phyloP scores from a whole-genome alignment of 208 protist species.

The Naegleria gruberi region DNA sequence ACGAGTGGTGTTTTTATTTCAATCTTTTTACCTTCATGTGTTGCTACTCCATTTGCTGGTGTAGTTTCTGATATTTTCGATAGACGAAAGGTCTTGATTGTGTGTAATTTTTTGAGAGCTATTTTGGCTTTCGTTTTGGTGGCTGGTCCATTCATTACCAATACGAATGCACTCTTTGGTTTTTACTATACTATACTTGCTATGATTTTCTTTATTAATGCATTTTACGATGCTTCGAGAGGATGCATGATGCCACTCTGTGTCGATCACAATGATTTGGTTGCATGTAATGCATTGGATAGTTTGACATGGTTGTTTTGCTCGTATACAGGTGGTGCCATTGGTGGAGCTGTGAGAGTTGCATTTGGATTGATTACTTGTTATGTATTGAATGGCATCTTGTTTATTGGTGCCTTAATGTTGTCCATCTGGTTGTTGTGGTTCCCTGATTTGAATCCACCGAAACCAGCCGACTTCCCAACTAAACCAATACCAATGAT shows the following conservation, averaged over 20 bases:
- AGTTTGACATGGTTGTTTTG: background rate
- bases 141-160: background rate
- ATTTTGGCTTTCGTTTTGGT: background rate
- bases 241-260: background rate
- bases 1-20: background rate
- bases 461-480: no score
- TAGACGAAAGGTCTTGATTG: background rate
- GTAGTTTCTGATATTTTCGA: background rate
- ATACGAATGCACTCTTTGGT: background rate
- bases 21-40: background rate
- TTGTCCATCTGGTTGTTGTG: no score
- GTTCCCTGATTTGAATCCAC: no score
- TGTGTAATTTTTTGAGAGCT: background rate
- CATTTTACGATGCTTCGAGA: background rate
- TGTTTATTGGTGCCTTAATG: no score
- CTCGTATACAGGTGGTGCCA: background rate
- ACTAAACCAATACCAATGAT: no score
- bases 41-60: background rate
- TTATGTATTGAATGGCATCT: no score
- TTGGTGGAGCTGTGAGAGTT: background rate
- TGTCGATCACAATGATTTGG: background rate
- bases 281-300: background rate
- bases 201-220: background rate
- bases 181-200: background rate
- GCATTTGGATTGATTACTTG: background rate